Evolutionary conservation across 257 asterid species (phyloP), one percentile per base, ranked within the genome.

Genomic region (Lycium ferocissimum): DNA sequence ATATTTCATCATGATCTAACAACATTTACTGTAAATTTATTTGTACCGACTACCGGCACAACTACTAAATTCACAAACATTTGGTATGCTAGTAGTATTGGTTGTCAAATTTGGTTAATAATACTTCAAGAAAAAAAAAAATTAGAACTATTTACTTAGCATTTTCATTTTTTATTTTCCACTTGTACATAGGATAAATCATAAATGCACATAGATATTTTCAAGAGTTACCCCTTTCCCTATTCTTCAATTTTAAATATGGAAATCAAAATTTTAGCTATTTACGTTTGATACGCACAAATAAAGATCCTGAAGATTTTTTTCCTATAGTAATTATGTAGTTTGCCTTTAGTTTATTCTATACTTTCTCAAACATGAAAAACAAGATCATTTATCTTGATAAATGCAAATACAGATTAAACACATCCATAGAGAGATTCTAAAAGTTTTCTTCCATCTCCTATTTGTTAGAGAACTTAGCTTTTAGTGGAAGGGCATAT

Each of bases 231-330:
- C 70, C 13, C 15, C 6, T 63, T 11, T 22, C 6, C 17, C 40
- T 10, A 1, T 59, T 63, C 70, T 63, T 22, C 70, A 7, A 22
- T 63, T 62, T 62, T 62, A 62, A 13, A 62, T 62, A 20, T 20
- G 69, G 69, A 62, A 62, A 62, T 62, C 69, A 62, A 62, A 17
- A 62, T 62, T 59, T 62, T 62, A 20, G 38, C 70, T 20, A 62
- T 3, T 62, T 62, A 62, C 38, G 13, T 62, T 62, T 9, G 70
- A 3, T 20, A 62, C 70, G 22, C 22, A 11, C 70, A 62, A 3
- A 62, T 62, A 20, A 7, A 22, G 69, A 62, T 62, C 35, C 15
- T 20, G 15, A 62, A 62, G 15, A 40, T 2, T 13, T 54, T 54
- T 6, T 54, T 54, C 17, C 7, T 2, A 54, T 54, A 54, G 59